Base-by-base conservation (phyloP, 495 filamentous ascomycete genomes). In the Penicillium maclennaniae region DNA sequence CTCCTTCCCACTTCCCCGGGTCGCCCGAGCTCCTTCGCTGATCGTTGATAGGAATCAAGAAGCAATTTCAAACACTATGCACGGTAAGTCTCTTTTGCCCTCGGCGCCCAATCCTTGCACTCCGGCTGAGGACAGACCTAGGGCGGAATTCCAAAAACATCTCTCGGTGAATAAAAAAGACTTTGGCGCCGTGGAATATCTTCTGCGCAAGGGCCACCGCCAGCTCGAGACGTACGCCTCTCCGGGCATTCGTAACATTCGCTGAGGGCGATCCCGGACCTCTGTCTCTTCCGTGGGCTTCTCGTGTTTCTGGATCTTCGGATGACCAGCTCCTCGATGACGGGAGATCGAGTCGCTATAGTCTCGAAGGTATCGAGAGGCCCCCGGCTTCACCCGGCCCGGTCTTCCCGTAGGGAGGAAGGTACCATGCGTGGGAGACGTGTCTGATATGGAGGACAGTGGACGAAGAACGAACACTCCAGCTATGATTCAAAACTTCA, bases 191-290 rank as follows among this genome's bases (percentile, higher is more conserved):
- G 85, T 98, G 53, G 93, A 98, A 69, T 95, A 88, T 71, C 74
- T 97, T 4, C 65, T 98, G 27, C 81, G 92, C 42, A 92, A 88
- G 64, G 93, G 93, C 37, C 78, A 83, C 27, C 81, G 88, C 47
- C 91, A 97, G 69, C 71, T 98, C 21, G 91, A 96, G 47, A 81
- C 85, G 49, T 97, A 95, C 70, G 83, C 86, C 16, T 81, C 84
- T 7, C 85, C 91, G 20, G 88, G 87, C 2, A 89, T 97, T 65
- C 90, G 83, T 63, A 89, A 95, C 68, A 87, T 98, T 54, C 64
- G 61, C 38, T 72, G 61, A 62, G 69, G 8, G 25, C 3, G 12
- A 6, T 16, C 23, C 19, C 39, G 23, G 14, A 17, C 28, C 40
- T 19, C 21, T 7, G 6, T 42, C 26, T 8, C 3, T 17, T 43